Conservation (phyloP, 345 rosid genomes). For the Psidium guajava region DNA sequence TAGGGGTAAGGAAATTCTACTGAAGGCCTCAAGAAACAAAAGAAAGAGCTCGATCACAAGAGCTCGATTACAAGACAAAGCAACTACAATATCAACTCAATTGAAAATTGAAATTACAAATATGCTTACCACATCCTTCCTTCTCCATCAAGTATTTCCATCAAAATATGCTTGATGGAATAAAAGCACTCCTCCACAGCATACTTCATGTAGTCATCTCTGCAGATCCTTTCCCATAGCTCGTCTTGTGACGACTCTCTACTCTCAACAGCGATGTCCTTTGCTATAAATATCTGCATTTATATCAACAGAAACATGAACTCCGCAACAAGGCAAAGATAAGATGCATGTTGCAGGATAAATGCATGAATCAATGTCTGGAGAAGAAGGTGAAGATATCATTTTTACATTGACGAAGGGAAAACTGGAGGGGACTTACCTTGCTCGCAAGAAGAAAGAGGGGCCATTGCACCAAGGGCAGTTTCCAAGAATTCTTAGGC, state of each 20-base stretch:
- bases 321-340: not conserved
- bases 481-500: constrained; percentile 87
- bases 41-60: not conserved
- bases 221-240: constrained; percentile 71
- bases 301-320: not conserved
- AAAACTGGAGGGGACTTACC: constrained; percentile 21
- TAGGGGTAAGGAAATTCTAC: not conserved
- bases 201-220: constrained; percentile 91
- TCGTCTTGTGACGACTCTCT: constrained; percentile 59
- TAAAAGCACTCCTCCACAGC: constrained; percentile 85
- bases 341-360: not conserved
- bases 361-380: not conserved
- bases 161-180: constrained; percentile 51
- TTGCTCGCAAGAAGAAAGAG: constrained; percentile 98
- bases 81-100: not conserved
- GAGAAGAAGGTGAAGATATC: not conserved
- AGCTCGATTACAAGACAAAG: not conserved
- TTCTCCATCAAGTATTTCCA: constrained; percentile 71
- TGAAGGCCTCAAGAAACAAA: not conserved
- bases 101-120: not conserved
- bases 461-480: constrained; percentile 88
- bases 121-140: constrained; percentile 76
- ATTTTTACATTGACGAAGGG: not conserved
- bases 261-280: constrained; percentile 70
- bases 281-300: constrained; percentile 74